These are phyloP conservation scores for Kitagawia praeruptora DNA, from an alignment of 129 eudicot species.

Conservation along the genomic window DNA sequence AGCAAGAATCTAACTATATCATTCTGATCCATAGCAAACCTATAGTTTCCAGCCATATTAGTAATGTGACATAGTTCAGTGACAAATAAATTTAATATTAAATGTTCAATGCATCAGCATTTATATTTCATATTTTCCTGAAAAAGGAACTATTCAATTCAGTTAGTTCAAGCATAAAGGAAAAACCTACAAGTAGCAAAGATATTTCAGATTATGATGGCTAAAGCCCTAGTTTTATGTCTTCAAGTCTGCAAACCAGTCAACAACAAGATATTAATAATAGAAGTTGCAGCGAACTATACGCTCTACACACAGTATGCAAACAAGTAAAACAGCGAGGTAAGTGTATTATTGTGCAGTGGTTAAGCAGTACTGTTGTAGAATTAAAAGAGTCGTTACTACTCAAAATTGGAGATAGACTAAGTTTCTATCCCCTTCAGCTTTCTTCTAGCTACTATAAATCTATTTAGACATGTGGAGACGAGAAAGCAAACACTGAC, in stretches of 20 bases:
- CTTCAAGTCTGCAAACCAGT: neutral
- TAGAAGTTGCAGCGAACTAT: neutral
- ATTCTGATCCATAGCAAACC: constrained; percentile 50
- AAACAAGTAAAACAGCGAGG: neutral
- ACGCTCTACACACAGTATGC: neutral
- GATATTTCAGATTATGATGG: neutral
- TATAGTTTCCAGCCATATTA: constrained; percentile 38
- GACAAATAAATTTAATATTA: constrained; percentile 1
- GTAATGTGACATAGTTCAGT: neutral
- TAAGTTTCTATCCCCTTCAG: neutral
- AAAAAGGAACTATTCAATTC: neutral
- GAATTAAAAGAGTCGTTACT: neutral
- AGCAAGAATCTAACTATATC: constrained; percentile 46
- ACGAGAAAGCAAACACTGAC: neutral
- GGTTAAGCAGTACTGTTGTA: neutral
- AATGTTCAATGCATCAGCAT: constrained; percentile 2
- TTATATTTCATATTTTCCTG: constrained; percentile 12
- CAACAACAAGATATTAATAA: neutral
- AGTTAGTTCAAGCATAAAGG: neutral
- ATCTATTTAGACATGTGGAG: neutral
- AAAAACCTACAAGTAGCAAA: neutral
- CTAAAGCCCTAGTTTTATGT: neutral
- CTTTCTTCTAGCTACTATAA: neutral
- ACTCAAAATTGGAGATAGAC: neutral
- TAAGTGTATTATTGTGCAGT: neutral